Evolutionary conservation across 805 yeast species (phyloP), one percentile per base, ranked within the genome.

Genomic region (Candida insectorum): DNA sequence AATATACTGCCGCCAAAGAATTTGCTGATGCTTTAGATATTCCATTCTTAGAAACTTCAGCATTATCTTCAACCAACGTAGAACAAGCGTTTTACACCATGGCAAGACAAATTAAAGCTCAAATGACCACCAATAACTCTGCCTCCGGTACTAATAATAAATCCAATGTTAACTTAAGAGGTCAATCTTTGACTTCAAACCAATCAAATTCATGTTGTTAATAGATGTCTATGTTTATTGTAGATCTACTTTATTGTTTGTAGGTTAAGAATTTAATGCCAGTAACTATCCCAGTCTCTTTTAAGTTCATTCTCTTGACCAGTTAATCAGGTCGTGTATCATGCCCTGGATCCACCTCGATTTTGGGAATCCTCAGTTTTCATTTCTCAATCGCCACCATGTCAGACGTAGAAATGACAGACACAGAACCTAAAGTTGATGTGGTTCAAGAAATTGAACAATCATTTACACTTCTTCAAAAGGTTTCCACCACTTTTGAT

Each of bases 81-180:
- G 98, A 93, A 63, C 96, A 93, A 64, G 97, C 97, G 9, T 93
- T 93, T 69, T 80, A 86, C 73, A 88, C 96, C 47, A 93, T 93
- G 98, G 95, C 97, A 8, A 84, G 95, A 62, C 97, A 93, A 62
- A 93, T 93, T 59, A 93, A 93, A 73, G 93, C 94, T 45, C 88
- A 88, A 57, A 87, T 93, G 86, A 81, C 91, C 26, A 81, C 70
- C 46, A 65, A 75, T 54, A 41, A 51, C 13, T 39, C 37, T 30
- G 44, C 49, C 16, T 47, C 54, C 20, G 47, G 49, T 52, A 66
- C 52, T 48, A 79, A 78, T 58, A 74, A 71, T 44, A 81, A 80
- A 60, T 74, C 80, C 29, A 73, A 75, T 50, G 86, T 85, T 43
- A 83, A 82, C 60, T 69, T 84, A 58, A 73, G 78, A 53, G 91